Conservation (phyloP, 129 eudicot species). For the Solidago caesia region DNA sequence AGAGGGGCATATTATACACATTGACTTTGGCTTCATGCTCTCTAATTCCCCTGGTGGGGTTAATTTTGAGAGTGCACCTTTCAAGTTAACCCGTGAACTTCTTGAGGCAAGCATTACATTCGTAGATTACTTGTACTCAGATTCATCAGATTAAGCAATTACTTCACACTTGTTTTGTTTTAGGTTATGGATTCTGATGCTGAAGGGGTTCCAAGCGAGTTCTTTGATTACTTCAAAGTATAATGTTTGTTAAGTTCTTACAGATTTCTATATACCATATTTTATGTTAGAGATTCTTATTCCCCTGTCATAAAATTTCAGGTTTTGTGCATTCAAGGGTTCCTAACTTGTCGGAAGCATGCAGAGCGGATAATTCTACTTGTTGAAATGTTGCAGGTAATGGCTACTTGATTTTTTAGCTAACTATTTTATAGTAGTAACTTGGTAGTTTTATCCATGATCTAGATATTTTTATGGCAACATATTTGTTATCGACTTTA, state of each 20-base stretch:
- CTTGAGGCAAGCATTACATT: conserved; percentile 68
- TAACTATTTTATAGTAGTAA: not conserved
- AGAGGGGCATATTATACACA: conserved; percentile 98
- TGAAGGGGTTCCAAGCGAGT: conserved; percentile 99
- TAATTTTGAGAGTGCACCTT: conserved; percentile 99
- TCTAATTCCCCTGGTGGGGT: conserved; percentile 99
- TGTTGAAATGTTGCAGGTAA: conserved; percentile 99
- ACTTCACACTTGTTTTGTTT: conserved; percentile 23
- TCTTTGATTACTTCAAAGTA: conserved; percentile 96
- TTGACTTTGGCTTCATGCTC: conserved; percentile 98
- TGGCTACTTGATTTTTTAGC: not conserved
- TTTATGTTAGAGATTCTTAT: conserved; percentile 26
- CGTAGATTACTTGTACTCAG: conserved; percentile 2
- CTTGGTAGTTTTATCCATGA: not conserved
- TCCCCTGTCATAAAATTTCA: conserved; percentile 27
- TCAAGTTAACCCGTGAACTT: conserved; percentile 97
- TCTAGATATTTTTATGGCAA: not conserved
- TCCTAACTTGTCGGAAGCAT: conserved; percentile 94
- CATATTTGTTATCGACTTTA: not conserved
- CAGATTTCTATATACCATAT: conserved; percentile 6
- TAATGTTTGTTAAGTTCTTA: not conserved
- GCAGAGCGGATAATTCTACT: conserved; percentile 98
- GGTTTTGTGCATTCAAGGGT: conserved; percentile 99
- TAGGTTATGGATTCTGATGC: conserved; percentile 99
- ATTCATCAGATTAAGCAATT: conserved; percentile 6